These are phyloP conservation scores for Pythium rishiriense DNA, from an alignment of 352 stramenopile species.

Conservation along the genomic window DNA sequence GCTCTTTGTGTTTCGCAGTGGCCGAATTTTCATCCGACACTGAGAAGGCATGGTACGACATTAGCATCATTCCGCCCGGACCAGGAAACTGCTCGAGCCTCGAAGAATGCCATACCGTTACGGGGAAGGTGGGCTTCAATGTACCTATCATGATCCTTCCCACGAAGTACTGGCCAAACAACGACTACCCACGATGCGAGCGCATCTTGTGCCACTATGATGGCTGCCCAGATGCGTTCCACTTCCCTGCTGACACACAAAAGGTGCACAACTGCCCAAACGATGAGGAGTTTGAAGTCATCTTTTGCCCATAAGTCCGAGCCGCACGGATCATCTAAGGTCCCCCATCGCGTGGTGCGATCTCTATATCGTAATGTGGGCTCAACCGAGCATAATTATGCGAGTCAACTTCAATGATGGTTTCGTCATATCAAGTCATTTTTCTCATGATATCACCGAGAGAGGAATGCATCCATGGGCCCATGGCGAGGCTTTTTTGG, in stretches of 20 bases:
- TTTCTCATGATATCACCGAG: slow-evolving; percentile 4
- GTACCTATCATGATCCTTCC: slow-evolving; percentile 33
- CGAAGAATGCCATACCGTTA: slow-evolving; percentile 23
- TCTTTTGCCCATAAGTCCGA: slow-evolving; percentile 36
- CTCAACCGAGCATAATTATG: background rate
- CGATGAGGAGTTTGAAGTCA: slow-evolving; percentile 36
- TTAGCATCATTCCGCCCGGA: slow-evolving; percentile 35
- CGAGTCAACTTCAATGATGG: background rate
- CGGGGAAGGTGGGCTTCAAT: slow-evolving; percentile 33
- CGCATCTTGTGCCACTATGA: slow-evolving; percentile 30
- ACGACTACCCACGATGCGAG: slow-evolving; percentile 20
- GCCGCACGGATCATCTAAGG: too few species aligned
- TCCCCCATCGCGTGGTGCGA: too few species aligned
- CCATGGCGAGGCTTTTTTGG: slow-evolving; percentile 21
- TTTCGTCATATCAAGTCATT: background rate
- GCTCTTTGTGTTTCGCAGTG: slow-evolving; percentile 14
- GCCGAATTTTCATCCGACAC: slow-evolving; percentile 27
- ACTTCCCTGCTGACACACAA: slow-evolving; percentile 30
- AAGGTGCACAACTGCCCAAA: slow-evolving; percentile 37
- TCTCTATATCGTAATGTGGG: background rate
- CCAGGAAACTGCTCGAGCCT: slow-evolving; percentile 32
- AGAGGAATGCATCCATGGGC: slow-evolving; percentile 26
- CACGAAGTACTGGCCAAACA: slow-evolving; percentile 14
- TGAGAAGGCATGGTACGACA: slow-evolving; percentile 34
- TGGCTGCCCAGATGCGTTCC: slow-evolving; percentile 33